Evolutionary conservation across 2,329 filamentous ascomycete genomes (phyloP).

Genomic region (Clonostachys chloroleuca): DNA sequence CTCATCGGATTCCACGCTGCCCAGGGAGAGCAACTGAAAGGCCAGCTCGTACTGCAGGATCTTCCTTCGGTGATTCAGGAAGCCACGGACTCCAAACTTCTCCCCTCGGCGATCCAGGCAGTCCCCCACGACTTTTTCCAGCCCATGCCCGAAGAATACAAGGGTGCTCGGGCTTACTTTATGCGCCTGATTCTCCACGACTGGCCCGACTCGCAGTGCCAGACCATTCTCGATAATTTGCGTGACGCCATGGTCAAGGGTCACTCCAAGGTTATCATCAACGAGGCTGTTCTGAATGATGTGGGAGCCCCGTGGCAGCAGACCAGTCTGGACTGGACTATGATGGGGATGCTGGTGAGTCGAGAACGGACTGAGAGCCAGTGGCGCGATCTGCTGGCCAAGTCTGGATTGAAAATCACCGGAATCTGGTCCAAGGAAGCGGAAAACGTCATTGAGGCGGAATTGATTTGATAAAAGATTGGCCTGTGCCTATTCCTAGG

Average conservation of each 20-base stretch:
- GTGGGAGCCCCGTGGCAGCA: constrained; percentile 10
- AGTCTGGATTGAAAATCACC: constrained; percentile 5
- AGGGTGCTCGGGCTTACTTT: constrained; percentile 32
- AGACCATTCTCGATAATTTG: constrained; percentile 17
- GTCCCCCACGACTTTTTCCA: constrained; percentile 14
- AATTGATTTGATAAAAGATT: constrained; percentile 1
- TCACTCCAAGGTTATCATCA: constrained; percentile 11
- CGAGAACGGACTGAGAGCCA: constrained; percentile 10
- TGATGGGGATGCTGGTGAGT: constrained; percentile 13
- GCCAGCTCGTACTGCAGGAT: constrained; percentile 43
- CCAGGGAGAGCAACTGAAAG: constrained; percentile 25
- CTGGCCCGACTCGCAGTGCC: constrained; percentile 32
- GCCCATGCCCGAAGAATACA: constrained; percentile 9
- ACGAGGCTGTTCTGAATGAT: constrained; percentile 8
- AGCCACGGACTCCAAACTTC: neutral
- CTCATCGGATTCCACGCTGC: constrained; percentile 22
- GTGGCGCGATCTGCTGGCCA: constrained; percentile 7
- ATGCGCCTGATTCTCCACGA: constrained; percentile 42
- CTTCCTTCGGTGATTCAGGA: constrained; percentile 27
- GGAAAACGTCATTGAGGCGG: constrained; percentile 12
- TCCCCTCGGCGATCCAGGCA: constrained; percentile 2
- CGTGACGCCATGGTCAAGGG: constrained; percentile 8
- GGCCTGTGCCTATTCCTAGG: too few relatives aligned
- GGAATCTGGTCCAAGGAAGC: constrained; percentile 5
- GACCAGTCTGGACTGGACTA: constrained; percentile 16